These are phyloP conservation scores for Ophiostoma ulmi DNA, from an alignment of 2,329 filamentous ascomycete species.

Conservation along the genomic window DNA sequence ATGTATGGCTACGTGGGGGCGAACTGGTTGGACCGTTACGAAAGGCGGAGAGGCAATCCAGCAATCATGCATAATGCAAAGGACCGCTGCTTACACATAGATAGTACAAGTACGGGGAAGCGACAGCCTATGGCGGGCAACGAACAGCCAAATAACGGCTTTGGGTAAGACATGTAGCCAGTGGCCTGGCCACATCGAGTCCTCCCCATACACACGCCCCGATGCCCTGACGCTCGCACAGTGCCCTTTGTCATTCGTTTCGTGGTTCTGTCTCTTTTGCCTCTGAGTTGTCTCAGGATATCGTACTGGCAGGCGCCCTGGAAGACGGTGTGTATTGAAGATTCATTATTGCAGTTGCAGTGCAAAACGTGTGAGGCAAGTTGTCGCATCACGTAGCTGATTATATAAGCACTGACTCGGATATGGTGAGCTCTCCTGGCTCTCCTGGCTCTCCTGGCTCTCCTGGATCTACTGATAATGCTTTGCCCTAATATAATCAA, in stretches of 20 bases:
- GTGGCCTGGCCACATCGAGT: background rate
- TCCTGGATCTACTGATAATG: background rate
- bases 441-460: no score
- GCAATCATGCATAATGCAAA: background rate
- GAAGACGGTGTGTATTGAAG: background rate
- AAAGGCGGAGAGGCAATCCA: background rate
- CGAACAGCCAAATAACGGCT: background rate
- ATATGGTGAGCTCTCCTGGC: background rate
- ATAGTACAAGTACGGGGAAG: constrained; percentile 5
- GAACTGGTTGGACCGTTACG: background rate
- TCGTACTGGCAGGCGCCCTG: background rate
- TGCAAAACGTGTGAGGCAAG: background rate
- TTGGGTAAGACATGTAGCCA: background rate
- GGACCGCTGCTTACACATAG: background rate
- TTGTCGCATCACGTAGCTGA: no score
- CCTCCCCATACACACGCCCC: background rate
- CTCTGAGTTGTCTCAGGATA: background rate
- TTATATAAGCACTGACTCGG: no score
- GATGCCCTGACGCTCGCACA: no score
- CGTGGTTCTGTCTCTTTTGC: background rate
- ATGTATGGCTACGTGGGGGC: constrained; percentile 1
- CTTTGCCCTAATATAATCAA: background rate
- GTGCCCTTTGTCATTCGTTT: background rate
- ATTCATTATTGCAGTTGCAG: background rate
- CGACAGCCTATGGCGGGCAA: background rate